Percentiles rank a stretch among this genome's conserved stretches.
These are phyloP conservation scores for Eudorina sp. DNA, from an alignment of 139 green algal genomes.

Conservation along the genomic window DNA sequence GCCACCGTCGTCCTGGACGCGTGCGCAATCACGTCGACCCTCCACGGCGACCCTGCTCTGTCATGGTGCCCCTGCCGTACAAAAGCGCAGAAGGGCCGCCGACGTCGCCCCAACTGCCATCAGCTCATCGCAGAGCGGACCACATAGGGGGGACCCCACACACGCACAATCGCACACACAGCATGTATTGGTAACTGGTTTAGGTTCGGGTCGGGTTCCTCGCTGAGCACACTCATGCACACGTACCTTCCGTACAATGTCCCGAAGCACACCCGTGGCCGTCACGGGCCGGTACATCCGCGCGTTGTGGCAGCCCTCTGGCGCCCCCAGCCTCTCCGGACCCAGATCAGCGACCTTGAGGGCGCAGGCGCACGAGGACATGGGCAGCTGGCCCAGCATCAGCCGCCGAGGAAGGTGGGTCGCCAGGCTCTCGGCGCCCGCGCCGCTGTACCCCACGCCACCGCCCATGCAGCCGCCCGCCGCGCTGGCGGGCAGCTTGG, in stretches of 20 bases:
- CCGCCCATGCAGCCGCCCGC: background rate
- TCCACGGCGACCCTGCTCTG: too few species aligned
- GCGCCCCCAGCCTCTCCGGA: background rate
- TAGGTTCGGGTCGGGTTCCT: too few species aligned
- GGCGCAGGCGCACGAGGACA: constrained; percentile 42
- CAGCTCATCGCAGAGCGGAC: background rate
- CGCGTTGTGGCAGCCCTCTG: background rate
- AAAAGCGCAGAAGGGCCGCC: background rate
- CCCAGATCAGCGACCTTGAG: constrained; percentile 21
- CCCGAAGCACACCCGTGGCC: constrained; percentile 8
- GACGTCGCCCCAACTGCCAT: background rate
- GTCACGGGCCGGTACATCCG: background rate
- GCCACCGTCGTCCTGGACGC: too few species aligned
- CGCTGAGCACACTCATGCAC: too few species aligned
- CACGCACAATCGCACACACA: too few species aligned
- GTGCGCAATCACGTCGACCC: too few species aligned
- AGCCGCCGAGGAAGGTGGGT: background rate
- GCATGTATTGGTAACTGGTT: too few species aligned
- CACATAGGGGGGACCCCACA: background rate
- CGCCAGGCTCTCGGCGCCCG: background rate
- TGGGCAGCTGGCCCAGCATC: constrained; percentile 29
- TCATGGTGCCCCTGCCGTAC: too few species aligned
- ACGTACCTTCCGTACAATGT: constrained; percentile 42
- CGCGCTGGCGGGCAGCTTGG: background rate
- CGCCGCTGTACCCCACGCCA: background rate